Percentiles rank a stretch among this genome's conserved stretches.
phyloP scores from a whole-genome alignment of 2,329 filamentous ascomycete genomes.

The Pezizomycotina sp. region DNA sequence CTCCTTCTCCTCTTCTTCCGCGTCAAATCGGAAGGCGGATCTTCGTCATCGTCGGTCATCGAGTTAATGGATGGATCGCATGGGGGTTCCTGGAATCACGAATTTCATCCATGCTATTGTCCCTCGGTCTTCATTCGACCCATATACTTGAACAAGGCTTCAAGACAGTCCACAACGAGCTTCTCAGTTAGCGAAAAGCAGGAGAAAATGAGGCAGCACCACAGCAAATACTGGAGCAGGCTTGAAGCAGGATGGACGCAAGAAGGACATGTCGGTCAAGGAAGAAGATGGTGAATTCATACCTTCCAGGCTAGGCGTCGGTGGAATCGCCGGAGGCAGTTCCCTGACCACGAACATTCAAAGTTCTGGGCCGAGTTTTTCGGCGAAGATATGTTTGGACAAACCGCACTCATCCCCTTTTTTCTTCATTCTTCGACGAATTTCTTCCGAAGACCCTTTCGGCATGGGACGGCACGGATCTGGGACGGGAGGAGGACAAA shows the following conservation, averaged over 20 bases:
- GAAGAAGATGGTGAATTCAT: no score
- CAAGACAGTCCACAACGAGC: slow-evolving; percentile 4
- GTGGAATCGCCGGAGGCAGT: slow-evolving; percentile 8
- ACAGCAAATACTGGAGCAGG: no score
- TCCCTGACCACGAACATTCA: slow-evolving; percentile 7
- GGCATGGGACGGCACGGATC: slow-evolving; percentile 7
- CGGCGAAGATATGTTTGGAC: slow-evolving; percentile 17
- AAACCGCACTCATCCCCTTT: slow-evolving; percentile 9
- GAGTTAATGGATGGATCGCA: slow-evolving; percentile 5
- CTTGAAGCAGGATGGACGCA: no score
- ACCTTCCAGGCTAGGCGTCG: no score
- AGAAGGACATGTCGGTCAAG: no score
- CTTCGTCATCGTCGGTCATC: slow-evolving; percentile 6
- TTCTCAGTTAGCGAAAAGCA: slow-evolving; percentile 12
- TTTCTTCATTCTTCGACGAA: slow-evolving; percentile 17
- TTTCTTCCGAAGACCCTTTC: slow-evolving; percentile 14
- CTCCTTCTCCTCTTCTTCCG: slow-evolving; percentile 9
- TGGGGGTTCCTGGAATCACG: slow-evolving; percentile 7
- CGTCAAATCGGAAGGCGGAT: slow-evolving; percentile 9
- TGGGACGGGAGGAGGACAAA: slow-evolving; percentile 6
- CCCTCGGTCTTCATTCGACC: slow-evolving; percentile 11
- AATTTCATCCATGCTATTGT: slow-evolving; percentile 9
- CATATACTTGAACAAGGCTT: slow-evolving; percentile 11
- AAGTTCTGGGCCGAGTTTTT: slow-evolving; percentile 14
- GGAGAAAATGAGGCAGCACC: slow-evolving; percentile 8